These are phyloP conservation scores for Ogataea kodamae DNA, from an alignment of 805 yeast species.

Conservation along the genomic window DNA sequence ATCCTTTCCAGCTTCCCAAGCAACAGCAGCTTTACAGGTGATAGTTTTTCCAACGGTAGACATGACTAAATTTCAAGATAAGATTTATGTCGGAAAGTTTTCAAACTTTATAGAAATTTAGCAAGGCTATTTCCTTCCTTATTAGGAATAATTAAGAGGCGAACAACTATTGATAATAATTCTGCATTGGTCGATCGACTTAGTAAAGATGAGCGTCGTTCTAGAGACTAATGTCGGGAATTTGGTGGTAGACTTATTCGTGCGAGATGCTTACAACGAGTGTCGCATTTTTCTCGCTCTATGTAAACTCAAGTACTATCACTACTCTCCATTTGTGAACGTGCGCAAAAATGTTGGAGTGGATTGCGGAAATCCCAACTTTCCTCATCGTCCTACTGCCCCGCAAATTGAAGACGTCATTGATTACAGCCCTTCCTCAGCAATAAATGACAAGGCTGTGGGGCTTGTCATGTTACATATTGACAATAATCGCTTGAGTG, in stretches of 20 bases:
- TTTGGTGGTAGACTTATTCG: slow-evolving; percentile 47
- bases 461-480: slow-evolving; percentile 35
- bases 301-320: slow-evolving; percentile 50
- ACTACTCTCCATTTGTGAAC: slow-evolving; percentile 48
- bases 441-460: slow-evolving; percentile 23
- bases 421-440: slow-evolving; percentile 21
- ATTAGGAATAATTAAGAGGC: slow-evolving; percentile 13
- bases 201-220: slow-evolving; percentile 38
- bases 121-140: slow-evolving; percentile 21
- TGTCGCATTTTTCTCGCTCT: slow-evolving; percentile 49
- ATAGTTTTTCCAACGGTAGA: slow-evolving; percentile 43
- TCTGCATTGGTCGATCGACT: slow-evolving; percentile 6
- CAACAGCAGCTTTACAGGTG: slow-evolving; percentile 92
- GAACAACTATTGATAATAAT: not conserved
- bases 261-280: slow-evolving; percentile 35
- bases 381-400: slow-evolving; percentile 13
- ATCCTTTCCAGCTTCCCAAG: slow-evolving; percentile 86
- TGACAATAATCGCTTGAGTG: slow-evolving; percentile 24
- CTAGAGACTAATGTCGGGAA: slow-evolving; percentile 42
- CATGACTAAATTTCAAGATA: slow-evolving; percentile 19
- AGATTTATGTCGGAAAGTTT: slow-evolving; percentile 1
- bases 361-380: slow-evolving; percentile 48
- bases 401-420: not conserved
- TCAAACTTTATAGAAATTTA: slow-evolving; percentile 1
- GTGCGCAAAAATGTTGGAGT: slow-evolving; percentile 38